These are phyloP conservation scores for Ceraceosorus guamensis DNA, from an alignment of 1,284 basidiomycete species.

Conservation along the genomic window DNA sequence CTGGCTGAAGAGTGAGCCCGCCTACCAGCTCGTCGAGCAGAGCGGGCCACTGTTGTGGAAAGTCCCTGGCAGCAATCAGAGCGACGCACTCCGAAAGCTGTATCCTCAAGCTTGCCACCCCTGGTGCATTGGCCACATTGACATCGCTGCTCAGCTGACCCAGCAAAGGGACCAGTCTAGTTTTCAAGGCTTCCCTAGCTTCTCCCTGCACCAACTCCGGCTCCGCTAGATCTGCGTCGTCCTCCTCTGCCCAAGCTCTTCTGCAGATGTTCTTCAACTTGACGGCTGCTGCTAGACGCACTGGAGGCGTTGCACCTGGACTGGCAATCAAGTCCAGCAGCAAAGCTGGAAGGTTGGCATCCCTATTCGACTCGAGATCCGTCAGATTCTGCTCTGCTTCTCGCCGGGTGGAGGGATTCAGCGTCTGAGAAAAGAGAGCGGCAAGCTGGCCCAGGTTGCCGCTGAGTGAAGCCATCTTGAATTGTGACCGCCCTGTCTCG, in stretches of 20 bases:
- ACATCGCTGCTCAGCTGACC: constrained; percentile 21
- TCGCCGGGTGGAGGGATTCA: constrained; percentile 31
- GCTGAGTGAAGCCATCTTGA: no score
- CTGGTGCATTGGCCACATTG: not conserved
- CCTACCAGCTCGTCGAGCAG: constrained; percentile 39
- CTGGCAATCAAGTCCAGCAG: constrained; percentile 39
- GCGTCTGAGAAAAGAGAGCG: constrained; percentile 36
- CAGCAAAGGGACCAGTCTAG: constrained; percentile 67
- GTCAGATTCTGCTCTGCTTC: constrained; percentile 35
- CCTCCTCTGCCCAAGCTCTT: constrained; percentile 31
- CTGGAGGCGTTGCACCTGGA: constrained; percentile 17
- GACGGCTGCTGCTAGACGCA: constrained; percentile 44
- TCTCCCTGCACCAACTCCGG: constrained; percentile 7
- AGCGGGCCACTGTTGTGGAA: constrained; percentile 36
- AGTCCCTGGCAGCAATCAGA: constrained; percentile 38
- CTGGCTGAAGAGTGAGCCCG: constrained; percentile 65
- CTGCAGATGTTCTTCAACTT: constrained; percentile 46
- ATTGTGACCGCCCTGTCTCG: no score
- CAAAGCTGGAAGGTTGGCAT: constrained; percentile 26
- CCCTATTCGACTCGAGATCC: constrained; percentile 30
- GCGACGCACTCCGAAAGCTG: constrained; percentile 43
- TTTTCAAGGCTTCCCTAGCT: constrained; percentile 56
- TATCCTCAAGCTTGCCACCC: constrained; percentile 26
- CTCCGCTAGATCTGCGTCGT: constrained; percentile 20
- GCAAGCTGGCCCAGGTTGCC: constrained; percentile 30